Evolutionary conservation across 1,284 basidiomycete species (phyloP).

Genomic region (Schizopora paradoxa): DNA sequence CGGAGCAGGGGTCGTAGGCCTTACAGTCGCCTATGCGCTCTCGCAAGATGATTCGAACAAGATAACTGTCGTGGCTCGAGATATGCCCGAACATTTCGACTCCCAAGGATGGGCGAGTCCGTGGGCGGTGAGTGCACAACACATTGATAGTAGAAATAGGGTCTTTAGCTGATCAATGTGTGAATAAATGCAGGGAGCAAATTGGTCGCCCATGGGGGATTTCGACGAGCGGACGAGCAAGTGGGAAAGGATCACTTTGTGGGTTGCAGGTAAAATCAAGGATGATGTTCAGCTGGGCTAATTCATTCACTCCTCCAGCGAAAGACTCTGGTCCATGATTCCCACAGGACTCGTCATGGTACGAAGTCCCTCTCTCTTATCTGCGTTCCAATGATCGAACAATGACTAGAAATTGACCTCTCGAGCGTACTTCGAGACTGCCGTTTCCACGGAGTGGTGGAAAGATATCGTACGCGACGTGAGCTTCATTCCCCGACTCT

Average conservation of each 20-base stretch:
- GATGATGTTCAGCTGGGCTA: conserved; percentile 18
- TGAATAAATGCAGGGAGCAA: conserved; percentile 44
- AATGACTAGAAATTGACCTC: conserved; percentile 38
- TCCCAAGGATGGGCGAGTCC: conserved; percentile 62
- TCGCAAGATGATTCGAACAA: conserved; percentile 30
- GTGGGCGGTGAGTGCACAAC: conserved; percentile 51
- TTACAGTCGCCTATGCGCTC: conserved; percentile 39
- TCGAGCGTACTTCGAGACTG: conserved; percentile 33
- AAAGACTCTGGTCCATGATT: conserved; percentile 46
- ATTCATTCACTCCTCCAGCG: conserved; percentile 31
- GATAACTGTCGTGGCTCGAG: conserved; percentile 59
- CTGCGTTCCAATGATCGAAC: conserved; percentile 13
- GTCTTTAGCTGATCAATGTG: not conserved
- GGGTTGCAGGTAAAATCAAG: conserved; percentile 19
- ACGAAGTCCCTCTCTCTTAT: conserved; percentile 22
- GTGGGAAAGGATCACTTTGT: conserved; percentile 44
- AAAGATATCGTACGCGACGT: conserved; percentile 46
- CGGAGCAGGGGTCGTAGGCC: conserved; percentile 48
- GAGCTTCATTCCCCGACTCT: conserved; percentile 20
- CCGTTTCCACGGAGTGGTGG: conserved; percentile 43
- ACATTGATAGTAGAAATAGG: not conserved
- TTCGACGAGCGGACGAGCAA: conserved; percentile 32
- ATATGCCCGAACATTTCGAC: conserved; percentile 56
- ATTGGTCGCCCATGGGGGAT: conserved; percentile 55
- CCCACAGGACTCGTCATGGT: conserved; percentile 42